A percentile compares a stretch with the other conserved stretches of the same genome.
Conservation (phyloP, 805 yeast genomes). For the Candida vartiovaarae region DNA sequence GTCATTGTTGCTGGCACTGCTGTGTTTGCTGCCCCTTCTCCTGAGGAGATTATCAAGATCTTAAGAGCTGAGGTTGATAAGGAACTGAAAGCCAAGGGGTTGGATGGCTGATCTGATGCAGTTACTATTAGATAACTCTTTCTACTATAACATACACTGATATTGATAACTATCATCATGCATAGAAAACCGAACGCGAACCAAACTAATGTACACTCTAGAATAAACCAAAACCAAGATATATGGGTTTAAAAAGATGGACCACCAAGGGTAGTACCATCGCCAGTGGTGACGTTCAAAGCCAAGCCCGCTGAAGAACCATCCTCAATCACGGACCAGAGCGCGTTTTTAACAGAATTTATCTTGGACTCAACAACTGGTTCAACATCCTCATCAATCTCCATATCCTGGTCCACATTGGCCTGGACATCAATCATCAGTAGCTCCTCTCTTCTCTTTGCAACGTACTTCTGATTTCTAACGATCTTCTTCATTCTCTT, state of each 20-base stretch:
- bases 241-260: slow-evolving; percentile 40
- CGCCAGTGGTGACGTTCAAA: slow-evolving; percentile 36
- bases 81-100: slow-evolving; percentile 39
- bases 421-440: slow-evolving; percentile 43
- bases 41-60: slow-evolving; percentile 63
- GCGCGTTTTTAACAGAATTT: slow-evolving; percentile 51
- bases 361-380: slow-evolving; percentile 24
- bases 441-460: slow-evolving; percentile 41
- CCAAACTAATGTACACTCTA: slow-evolving; percentile 4
- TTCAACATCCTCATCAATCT: slow-evolving; percentile 30
- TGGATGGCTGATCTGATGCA: slow-evolving; percentile 2
- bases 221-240: slow-evolving; percentile 2
- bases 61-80: slow-evolving; percentile 57
- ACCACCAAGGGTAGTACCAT: slow-evolving; percentile 82
- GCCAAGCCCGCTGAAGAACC: slow-evolving; percentile 39
- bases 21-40: slow-evolving; percentile 80
- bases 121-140: background rate
- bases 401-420: slow-evolving; percentile 43
- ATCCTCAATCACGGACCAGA: slow-evolving; percentile 69
- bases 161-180: background rate
- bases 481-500: slow-evolving; percentile 74
- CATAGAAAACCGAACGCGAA: background rate
- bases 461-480: slow-evolving; percentile 69
- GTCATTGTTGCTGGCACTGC: slow-evolving; percentile 97
- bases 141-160: background rate